Evolutionary conservation across 2,329 filamentous ascomycete species (phyloP), one percentile per base, ranked within the genome.

Genomic region (Diaporthe sp.): DNA sequence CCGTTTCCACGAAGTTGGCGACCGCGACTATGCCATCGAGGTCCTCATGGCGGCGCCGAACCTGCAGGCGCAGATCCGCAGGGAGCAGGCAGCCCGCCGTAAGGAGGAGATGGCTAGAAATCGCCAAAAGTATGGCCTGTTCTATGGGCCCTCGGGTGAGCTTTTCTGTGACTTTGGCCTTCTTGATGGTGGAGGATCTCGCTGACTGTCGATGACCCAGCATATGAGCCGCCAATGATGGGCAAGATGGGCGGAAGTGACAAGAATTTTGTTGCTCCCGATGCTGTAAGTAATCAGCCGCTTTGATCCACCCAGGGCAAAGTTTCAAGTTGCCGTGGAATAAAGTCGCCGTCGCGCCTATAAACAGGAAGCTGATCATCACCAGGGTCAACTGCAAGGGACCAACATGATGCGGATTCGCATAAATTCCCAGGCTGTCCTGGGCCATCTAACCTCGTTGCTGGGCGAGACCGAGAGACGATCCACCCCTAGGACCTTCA

Each of bases 401-500:
- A 68, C 62, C 62, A 34, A 68, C 22, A 68, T 68, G 62, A 68
- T 68, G 62, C 62, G 62, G 46, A 53, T 68, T 13, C 62, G 62
- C 46, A 68, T 68, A 39, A 68, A 68, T 39, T 68, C 62, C 3
- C 62, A 68, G 31, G 31, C 62, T 12, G 62, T 68, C 22, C 31
- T 68, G 42, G 62, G 62, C 31, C 62, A 68, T 37, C 31, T 68
- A 0, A 68, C 62, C 46, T 68, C 62, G 10, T 39, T 68, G 22
- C 62, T 68, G 44, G 62, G 62, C 15, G 44, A 68, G 62, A 53
- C 62, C n/a, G 62, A 68, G 46, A 68, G 62, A 15, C 31, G 62
- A 19, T 68, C 62, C 31, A 68, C 62, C 2, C 62, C 62, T 22
- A 68, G 62, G 62, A 68, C 62, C 0, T 68, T 68, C 62, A 25